Base-by-base conservation (phyloP, 1,284 basidiomycete genomes). In the Irpex sp. region DNA sequence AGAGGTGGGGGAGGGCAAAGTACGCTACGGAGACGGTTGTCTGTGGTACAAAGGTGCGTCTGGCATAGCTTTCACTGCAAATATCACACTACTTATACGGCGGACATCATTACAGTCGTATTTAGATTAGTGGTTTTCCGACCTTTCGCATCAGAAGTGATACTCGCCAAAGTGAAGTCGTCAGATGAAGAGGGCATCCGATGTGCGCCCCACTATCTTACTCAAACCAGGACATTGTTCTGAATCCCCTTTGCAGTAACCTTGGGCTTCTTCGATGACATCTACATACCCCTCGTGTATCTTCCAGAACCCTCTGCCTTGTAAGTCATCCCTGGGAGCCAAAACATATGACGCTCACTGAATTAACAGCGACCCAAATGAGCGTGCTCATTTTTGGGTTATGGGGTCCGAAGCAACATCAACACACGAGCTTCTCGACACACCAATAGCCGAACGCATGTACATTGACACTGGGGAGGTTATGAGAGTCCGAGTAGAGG, bases 1-100 rank as follows among this genome's bases (percentile, higher is more conserved):
- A 0, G 85, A 92, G 66, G 90, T 88, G 2, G 89, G 93, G 9
- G 94, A 98, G 70, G 96, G 96, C 2, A 94, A 91, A 65, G 88
- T 98, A 9, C 83, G 94, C 33, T 97, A 96, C 73, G 96, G 96
- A 0, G 96, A 99, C 73, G 96, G 96, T 0, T 89, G 89, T 71
- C 79, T 96, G 69, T 98, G 94, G 87, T 95, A 98, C 73, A 94
- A 93, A 80, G 86, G 94, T 94, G 60, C 67, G 83, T 72, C 2
- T 64, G 48, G 1, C 9, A 18, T 51, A 10, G 48, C 10, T 51
- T 51, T 21, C 9, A 10, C 19, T 2, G 5, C 48, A 18, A 16
- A 18, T 18, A 18, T 19, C 21, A 21, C 19, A 10, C 21, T 51
- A 18, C 48, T 51, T 21, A 3, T 39, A n/a, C 57, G 16, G 9